Base-by-base conservation (phyloP, 306 rosid genomes). In the Boehmeria nivea region DNA sequence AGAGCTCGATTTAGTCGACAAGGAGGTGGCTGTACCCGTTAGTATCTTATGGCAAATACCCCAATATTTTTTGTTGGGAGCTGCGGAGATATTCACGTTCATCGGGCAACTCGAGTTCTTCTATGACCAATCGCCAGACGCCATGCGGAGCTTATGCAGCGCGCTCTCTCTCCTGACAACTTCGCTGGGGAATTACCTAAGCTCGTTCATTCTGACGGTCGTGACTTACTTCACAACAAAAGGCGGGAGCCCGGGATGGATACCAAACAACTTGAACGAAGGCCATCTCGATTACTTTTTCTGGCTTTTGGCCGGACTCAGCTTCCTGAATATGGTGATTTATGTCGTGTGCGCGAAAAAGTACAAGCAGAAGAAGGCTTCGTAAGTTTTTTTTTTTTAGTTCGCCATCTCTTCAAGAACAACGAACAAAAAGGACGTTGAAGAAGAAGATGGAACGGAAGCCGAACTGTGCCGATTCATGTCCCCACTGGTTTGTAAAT, bases 91-190 rank as follows among this genome's bases (percentile, higher is more conserved):
- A 23, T 91, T 59, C 73, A 87, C 93, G 18, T 87, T 85, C 39
- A 75, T 91, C 2, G 99, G 99, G 38, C 96, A 91, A 72, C 87
- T 84, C 0, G 95, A 91, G 81, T 91, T 91, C 79, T 91, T 91
- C 78, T 87, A 91, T 12, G 96, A 91, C 55, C 96, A 91, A 69
- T 87, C 99, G 34, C 99, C 96, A 0, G 99, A 91, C 48, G 99
- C 96, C 0, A 91, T 91, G 96, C 73, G 99, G 61, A 87, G 96
- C 72, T 72, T 91, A 55, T 91, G 99, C 68, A 87, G 96, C 36
- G 99, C 99, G 8, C 65, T 91, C 65, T 79, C 96, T 2, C 91
- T 91, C 42, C 69, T 91, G 64, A 91, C 96, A 3, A 87, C 28
- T 59, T 64, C 93, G 1, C 51, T 91, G 51, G 99, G 99, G 37